phyloP scores from a whole-genome alignment of 2,329 filamentous ascomycete species.

The Knoxdaviesia proteae region DNA sequence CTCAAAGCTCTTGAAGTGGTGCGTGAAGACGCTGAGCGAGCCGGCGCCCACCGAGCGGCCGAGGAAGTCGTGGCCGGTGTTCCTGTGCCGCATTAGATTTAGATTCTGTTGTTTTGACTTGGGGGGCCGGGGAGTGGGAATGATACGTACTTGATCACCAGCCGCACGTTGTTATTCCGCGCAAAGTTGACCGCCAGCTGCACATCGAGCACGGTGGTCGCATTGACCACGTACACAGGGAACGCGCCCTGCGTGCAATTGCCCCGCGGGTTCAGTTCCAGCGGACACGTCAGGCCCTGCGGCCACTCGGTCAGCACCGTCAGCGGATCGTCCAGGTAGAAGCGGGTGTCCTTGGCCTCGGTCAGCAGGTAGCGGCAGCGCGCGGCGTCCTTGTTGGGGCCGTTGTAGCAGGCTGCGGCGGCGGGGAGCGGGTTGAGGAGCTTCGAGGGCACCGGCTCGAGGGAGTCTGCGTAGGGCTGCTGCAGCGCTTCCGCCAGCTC shows the following conservation, averaged over 20 bases:
- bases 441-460: conserved; percentile 6
- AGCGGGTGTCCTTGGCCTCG: conserved; percentile 10
- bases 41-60: conserved; percentile 18
- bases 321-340: conserved; percentile 4
- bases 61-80: conserved; percentile 31
- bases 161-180: conserved; percentile 21
- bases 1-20: conserved; percentile 18
- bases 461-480: conserved; percentile 9
- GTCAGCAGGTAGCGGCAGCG: conserved; percentile 11
- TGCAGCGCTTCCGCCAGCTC: conserved; percentile 3
- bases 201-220: conserved; percentile 19
- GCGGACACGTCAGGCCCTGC: conserved; percentile 12
- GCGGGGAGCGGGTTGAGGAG: conserved; percentile 13
- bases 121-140: background rate
- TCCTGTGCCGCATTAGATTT: conserved; percentile 9
- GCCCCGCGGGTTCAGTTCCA: conserved; percentile 3
- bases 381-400: conserved; percentile 7
- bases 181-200: conserved; percentile 26
- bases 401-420: conserved; percentile 11
- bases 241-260: conserved; percentile 19
- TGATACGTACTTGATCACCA: conserved; percentile 18
- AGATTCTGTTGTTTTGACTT: background rate
- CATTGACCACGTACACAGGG: conserved; percentile 20
- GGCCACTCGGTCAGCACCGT: conserved; percentile 3
- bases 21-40: conserved; percentile 18